Evolutionary conservation across 2,329 filamentous ascomycete species (phyloP).

Genomic region (Calycina herbarum): DNA sequence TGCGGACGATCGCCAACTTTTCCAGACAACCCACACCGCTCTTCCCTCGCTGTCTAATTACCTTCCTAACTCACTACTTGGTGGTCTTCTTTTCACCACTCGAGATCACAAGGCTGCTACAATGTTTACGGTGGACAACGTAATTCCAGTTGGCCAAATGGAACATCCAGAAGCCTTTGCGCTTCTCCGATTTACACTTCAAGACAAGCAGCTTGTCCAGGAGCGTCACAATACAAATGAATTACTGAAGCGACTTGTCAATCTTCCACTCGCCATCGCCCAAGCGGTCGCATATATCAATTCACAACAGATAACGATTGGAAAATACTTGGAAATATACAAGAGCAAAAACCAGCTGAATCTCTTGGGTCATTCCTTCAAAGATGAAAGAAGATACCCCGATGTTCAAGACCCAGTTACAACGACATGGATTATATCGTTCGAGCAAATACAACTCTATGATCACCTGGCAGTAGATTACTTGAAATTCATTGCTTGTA

Average conservation of each 20-base stretch:
- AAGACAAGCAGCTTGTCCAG: conserved; percentile 17
- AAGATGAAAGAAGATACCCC: conserved; percentile 19
- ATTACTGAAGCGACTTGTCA: conserved; percentile 32
- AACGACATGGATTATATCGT: not conserved
- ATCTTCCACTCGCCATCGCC: conserved; percentile 35
- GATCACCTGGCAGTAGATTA: conserved; percentile 36
- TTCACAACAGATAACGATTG: conserved; percentile 17
- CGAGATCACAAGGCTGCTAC: conserved; percentile 36
- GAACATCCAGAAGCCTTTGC: conserved; percentile 33
- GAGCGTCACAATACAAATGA: conserved; percentile 16
- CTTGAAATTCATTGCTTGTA: conserved; percentile 32
- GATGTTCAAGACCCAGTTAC: conserved; percentile 23
- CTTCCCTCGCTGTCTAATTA: not conserved
- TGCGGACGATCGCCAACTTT: not conserved
- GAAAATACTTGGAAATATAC: conserved; percentile 22
- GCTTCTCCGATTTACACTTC: conserved; percentile 29
- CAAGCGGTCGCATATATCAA: conserved; percentile 33
- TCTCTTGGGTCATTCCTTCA: conserved; percentile 10
- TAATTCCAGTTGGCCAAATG: conserved; percentile 28
- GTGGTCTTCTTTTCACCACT: conserved; percentile 41
- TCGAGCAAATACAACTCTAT: not conserved
- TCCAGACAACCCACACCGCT: not conserved
- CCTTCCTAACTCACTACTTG: conserved; percentile 36
- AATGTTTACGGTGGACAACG: conserved; percentile 34
- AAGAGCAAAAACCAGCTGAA: conserved; percentile 13